phyloP scores from a whole-genome alignment of 1,284 basidiomycete species.

The Trichosporon sp. region DNA sequence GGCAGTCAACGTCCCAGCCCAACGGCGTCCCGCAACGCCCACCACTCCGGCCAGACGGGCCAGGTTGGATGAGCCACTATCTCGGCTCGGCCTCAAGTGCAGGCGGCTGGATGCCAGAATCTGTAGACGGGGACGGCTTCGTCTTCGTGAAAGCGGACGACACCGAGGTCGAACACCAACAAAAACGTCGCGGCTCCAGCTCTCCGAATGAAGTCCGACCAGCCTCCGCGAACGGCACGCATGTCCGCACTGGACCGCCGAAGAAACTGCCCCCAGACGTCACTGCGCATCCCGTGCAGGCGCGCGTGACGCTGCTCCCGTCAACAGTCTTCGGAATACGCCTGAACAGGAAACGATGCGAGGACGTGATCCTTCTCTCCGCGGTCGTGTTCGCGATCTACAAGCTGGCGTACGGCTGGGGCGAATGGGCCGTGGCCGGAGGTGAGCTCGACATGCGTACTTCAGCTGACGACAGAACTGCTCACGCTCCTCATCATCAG shows the following conservation, averaged over 20 bases:
- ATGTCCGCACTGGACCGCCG: background rate
- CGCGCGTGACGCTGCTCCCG: constrained; percentile 39
- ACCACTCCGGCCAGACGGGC: constrained; percentile 6
- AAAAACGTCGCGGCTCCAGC: background rate
- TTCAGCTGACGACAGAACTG: constrained; percentile 25
- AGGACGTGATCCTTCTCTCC: constrained; percentile 45
- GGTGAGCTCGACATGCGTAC: constrained; percentile 35
- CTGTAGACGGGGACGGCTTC: constrained; percentile 35
- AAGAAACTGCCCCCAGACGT: constrained; percentile 26
- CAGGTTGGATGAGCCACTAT: constrained; percentile 24
- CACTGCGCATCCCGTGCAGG: constrained; percentile 31
- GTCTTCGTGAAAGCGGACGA: constrained; percentile 27
- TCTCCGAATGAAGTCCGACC: background rate
- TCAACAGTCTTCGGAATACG: constrained; percentile 27
- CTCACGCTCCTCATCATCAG: constrained; percentile 26
- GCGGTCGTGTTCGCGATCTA: constrained; percentile 42
- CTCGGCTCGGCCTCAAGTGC: constrained; percentile 43
- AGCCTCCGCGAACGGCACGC: background rate
- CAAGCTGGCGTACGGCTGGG: constrained; percentile 44
- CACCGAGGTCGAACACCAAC: constrained; percentile 28
- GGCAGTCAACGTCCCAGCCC: background rate
- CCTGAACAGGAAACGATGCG: constrained; percentile 46
- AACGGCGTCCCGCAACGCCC: background rate
- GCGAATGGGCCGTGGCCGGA: constrained; percentile 49
- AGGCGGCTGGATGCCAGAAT: constrained; percentile 33